phyloP scores from a whole-genome alignment of 306 rosid genomes.

The Castanospermum australe region DNA sequence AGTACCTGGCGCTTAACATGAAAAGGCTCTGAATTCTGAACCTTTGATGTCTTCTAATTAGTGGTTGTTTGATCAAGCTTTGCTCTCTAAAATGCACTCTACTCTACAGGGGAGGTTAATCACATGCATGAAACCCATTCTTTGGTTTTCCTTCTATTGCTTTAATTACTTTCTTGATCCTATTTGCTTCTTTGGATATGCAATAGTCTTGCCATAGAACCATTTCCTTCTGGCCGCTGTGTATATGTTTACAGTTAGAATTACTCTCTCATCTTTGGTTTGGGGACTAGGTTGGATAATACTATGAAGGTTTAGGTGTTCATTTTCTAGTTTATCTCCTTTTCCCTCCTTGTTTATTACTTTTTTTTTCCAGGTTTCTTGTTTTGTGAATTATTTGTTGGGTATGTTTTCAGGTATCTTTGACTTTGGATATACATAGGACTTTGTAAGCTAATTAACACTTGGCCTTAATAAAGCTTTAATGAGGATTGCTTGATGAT shows the following conservation, averaged over 20 bases:
- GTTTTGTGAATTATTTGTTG: background rate
- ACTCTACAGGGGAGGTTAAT: background rate
- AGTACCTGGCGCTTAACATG: background rate
- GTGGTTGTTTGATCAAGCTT: background rate
- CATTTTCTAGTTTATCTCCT: background rate
- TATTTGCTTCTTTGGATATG: background rate
- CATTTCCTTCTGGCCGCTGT: background rate
- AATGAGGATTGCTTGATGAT: constrained; percentile 6
- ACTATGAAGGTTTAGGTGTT: constrained; percentile 1
- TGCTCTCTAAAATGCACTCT: background rate
- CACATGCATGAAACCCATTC: background rate
- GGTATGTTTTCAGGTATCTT: background rate
- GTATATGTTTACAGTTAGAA: background rate
- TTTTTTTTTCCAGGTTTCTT: background rate
- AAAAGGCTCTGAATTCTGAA: background rate
- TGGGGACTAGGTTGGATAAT: background rate
- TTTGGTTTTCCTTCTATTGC: constrained; percentile 1
- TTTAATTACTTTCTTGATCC: too few species aligned
- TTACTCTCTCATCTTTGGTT: background rate
- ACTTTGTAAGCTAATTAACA: background rate
- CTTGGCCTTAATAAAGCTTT: background rate
- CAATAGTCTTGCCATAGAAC: background rate
- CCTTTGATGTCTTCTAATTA: constrained; percentile 5
- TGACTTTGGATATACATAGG: background rate
- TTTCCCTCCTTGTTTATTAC: background rate